These are phyloP conservation scores for Silybum marianum DNA, from an alignment of 129 eudicot species.

Conservation along the genomic window DNA sequence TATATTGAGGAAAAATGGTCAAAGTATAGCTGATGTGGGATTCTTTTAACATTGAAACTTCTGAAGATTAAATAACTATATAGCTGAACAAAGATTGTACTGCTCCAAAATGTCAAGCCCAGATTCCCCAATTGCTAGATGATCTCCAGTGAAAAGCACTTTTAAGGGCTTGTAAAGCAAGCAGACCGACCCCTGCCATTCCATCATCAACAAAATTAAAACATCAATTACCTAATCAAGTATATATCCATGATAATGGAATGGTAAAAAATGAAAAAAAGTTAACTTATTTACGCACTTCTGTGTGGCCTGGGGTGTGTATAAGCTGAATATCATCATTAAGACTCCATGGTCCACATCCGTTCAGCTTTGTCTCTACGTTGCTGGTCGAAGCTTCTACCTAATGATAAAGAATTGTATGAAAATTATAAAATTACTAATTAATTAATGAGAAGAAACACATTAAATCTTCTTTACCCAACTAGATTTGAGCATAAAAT, in stretches of 20 bases:
- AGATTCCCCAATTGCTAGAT: constrained; percentile 46
- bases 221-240: background rate
- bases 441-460: background rate
- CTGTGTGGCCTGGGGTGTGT: constrained; percentile 78
- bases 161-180: constrained; percentile 60
- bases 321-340: constrained; percentile 59
- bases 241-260: background rate
- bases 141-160: constrained; percentile 77
- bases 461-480: background rate
- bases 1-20: no score
- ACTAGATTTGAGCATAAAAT: background rate
- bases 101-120: constrained; percentile 39
- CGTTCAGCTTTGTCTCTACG: constrained; percentile 68
- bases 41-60: background rate
- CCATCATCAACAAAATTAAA: background rate
- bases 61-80: constrained; percentile 10
- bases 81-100: constrained; percentile 68
- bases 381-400: constrained; percentile 48
- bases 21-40: background rate
- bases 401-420: constrained; percentile 27
- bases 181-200: constrained; percentile 72
- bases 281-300: constrained; percentile 39
- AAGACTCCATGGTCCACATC: constrained; percentile 76
- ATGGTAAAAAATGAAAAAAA: background rate
- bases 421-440: background rate